Evolutionary conservation across 768 basidiomycete species (phyloP).

Genomic region (Sporobolomyces roseus): DNA sequence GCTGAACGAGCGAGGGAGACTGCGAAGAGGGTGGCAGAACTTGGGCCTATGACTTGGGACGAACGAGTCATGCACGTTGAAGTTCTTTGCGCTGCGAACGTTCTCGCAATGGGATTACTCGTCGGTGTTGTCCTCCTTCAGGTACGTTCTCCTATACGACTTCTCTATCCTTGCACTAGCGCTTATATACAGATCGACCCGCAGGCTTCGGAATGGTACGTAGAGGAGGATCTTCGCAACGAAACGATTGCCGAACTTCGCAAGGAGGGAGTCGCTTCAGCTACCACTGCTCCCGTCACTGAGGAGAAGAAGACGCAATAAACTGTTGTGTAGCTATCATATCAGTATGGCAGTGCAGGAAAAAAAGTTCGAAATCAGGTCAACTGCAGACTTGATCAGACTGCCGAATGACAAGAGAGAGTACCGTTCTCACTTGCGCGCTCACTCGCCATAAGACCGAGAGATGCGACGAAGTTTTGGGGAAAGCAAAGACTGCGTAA

Average conservation of each 20-base stretch:
- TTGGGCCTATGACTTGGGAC: conserved; percentile 24
- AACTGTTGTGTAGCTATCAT: neutral
- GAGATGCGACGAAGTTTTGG: too few relatives aligned
- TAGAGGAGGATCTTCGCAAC: conserved; percentile 28
- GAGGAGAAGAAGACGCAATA: conserved; percentile 41
- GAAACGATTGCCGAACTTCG: conserved; percentile 12
- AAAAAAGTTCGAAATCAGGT: too few relatives aligned
- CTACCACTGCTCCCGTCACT: conserved; percentile 21
- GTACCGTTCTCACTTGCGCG: too few relatives aligned
- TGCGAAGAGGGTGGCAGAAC: neutral
- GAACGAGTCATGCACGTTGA: conserved; percentile 35
- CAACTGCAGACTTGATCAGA: too few relatives aligned
- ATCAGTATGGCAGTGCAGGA: neutral
- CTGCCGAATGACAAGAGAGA: too few relatives aligned
- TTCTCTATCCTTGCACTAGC: too few relatives aligned
- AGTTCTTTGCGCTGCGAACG: conserved; percentile 41
- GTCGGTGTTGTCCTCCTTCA: conserved; percentile 37
- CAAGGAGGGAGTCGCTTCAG: conserved; percentile 1
- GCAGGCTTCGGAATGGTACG: conserved; percentile 36
- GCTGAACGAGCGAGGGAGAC: conserved; percentile 33
- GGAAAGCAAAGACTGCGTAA: too few relatives aligned
- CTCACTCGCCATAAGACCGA: too few relatives aligned
- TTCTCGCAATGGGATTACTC: conserved; percentile 23
- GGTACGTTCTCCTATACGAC: conserved; percentile 4
- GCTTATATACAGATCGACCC: too few relatives aligned